Percentiles rank a stretch among this genome's conserved stretches.
phyloP scores from a whole-genome alignment of 257 asterid genomes.

The Fraxinus cuspidata region DNA sequence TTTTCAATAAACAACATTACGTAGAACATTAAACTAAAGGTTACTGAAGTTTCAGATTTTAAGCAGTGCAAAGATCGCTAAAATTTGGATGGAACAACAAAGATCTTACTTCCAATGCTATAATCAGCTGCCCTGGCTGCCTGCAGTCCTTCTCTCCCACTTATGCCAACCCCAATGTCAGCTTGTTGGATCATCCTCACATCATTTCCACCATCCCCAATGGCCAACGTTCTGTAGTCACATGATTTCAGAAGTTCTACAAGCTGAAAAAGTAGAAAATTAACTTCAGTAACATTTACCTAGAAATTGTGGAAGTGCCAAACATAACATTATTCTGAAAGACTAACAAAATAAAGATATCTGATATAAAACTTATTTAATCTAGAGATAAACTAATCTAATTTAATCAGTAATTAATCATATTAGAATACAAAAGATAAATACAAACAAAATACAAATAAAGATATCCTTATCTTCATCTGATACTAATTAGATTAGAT shows the following conservation, averaged over 20 bases:
- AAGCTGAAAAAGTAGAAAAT: slow-evolving; percentile 50
- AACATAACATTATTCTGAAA: not conserved
- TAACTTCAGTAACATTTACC: slow-evolving; percentile 22
- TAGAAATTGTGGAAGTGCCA: slow-evolving; percentile 2
- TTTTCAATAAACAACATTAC: not conserved
- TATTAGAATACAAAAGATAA: too few species aligned
- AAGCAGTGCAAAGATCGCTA: slow-evolving; percentile 19
- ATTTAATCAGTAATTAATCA: too few species aligned
- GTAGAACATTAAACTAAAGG: slow-evolving; percentile 9
- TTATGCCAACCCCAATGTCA: slow-evolving; percentile 98
- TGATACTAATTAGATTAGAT: too few species aligned
- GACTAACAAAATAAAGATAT: not conserved
- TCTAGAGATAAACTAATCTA: too few species aligned
- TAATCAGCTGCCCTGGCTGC: slow-evolving; percentile 99
- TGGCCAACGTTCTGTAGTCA: slow-evolving; percentile 97
- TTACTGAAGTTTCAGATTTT: slow-evolving; percentile 12
- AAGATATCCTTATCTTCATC: too few species aligned
- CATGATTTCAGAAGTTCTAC: slow-evolving; percentile 90
- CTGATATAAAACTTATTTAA: too few species aligned
- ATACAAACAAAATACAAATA: too few species aligned
- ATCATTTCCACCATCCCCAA: slow-evolving; percentile 99
- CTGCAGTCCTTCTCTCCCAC: slow-evolving; percentile 99
- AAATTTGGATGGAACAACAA: slow-evolving; percentile 16
- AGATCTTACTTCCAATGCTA: slow-evolving; percentile 92
- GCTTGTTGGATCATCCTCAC: slow-evolving; percentile 99